A percentile compares a stretch with the other conserved stretches of the same genome.
phyloP scores from a whole-genome alignment of 2,329 filamentous ascomycete species.

The Colletotrichum euphorbiae region DNA sequence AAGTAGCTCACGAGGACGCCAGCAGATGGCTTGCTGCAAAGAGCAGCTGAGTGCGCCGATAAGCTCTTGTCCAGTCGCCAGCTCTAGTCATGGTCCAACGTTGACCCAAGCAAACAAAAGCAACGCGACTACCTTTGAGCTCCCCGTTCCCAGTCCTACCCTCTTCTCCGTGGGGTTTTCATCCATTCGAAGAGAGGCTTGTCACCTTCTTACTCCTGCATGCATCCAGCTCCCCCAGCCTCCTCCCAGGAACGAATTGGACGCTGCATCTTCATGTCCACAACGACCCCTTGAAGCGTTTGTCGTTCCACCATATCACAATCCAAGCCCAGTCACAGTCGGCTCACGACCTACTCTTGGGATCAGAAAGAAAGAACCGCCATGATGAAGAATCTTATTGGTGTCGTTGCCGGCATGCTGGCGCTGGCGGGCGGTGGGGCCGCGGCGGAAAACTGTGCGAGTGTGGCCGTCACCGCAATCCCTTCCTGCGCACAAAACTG shows the following conservation, averaged over 20 bases:
- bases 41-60: constrained; percentile 1
- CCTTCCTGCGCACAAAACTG: constrained; percentile 46
- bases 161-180: background rate
- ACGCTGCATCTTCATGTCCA: constrained; percentile 13
- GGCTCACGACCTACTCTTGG: background rate
- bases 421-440: constrained; percentile 7
- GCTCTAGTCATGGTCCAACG: background rate
- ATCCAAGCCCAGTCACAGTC: constrained; percentile 2
- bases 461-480: constrained; percentile 44
- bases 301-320: constrained; percentile 27
- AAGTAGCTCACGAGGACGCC: constrained; percentile 9
- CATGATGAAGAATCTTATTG: constrained; percentile 10
- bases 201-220: constrained; percentile 24
- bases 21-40: background rate
- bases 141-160: constrained; percentile 27
- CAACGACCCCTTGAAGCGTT: constrained; percentile 28
- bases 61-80: background rate
- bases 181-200: constrained; percentile 16
- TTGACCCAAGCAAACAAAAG: background rate
- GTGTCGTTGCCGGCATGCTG: background rate
- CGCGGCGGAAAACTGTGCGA: constrained; percentile 42
- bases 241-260: constrained; percentile 21
- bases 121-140: constrained; percentile 6
- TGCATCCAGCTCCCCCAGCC: constrained; percentile 5
- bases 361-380: background rate